Evolutionary conservation across 192 early-diverging fungal species (phyloP).

Genomic region (Mortierella claussenii): DNA sequence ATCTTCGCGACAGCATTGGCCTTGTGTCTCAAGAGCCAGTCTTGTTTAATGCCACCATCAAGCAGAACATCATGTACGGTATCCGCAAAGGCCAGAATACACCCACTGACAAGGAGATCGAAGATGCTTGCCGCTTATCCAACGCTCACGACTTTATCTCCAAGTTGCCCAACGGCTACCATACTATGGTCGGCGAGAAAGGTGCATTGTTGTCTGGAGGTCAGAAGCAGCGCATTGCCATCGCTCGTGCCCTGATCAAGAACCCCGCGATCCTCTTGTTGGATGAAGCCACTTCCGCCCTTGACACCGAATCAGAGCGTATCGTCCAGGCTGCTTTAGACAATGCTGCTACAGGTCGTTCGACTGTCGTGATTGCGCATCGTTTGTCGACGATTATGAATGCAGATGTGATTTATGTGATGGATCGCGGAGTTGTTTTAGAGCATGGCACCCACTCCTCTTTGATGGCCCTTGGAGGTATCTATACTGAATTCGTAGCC

Average conservation of each 20-base stretch:
- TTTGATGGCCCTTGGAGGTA: conserved; percentile 70
- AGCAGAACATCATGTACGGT: conserved; percentile 80
- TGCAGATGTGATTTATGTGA: conserved; percentile 89
- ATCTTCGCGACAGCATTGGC: conserved; percentile 75
- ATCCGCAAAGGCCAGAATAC: conserved; percentile 52
- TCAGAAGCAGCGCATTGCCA: conserved; percentile 95
- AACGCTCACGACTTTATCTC: conserved; percentile 83
- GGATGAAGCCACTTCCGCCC: conserved; percentile 90
- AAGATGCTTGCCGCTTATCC: conserved; percentile 69
- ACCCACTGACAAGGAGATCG: conserved; percentile 80
- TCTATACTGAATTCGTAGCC: conserved; percentile 72
- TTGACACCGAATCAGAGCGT: conserved; percentile 84
- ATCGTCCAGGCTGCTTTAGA: conserved; percentile 89
- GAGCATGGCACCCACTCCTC: conserved; percentile 85
- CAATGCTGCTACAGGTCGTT: conserved; percentile 76
- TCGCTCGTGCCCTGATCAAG: conserved; percentile 92
- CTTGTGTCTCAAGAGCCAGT: conserved; percentile 84
- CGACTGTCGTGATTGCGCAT: conserved; percentile 93
- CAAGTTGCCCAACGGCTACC: conserved; percentile 82
- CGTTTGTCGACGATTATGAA: conserved; percentile 90
- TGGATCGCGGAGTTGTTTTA: conserved; percentile 74
- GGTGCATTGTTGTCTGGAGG: conserved; percentile 84
- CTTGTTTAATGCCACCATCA: conserved; percentile 80
- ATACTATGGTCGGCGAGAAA: conserved; percentile 89
- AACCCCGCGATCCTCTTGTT: conserved; percentile 88